Base-by-base conservation (phyloP, 345 rosid genomes). In the Isatis tinctoria region DNA sequence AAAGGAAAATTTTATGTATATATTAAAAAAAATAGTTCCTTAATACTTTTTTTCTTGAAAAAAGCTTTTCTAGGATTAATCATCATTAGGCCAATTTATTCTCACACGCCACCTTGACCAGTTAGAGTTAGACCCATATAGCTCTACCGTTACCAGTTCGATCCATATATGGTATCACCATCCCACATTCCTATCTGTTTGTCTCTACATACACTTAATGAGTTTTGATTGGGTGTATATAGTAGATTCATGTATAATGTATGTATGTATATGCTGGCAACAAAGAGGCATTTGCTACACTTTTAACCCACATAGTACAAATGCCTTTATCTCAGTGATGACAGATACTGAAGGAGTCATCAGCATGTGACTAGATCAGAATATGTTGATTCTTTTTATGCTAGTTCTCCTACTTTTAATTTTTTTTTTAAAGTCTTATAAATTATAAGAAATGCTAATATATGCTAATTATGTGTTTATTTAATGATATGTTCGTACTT, bases 321-420 rank as follows among this genome's bases (percentile, higher is more conserved):
- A 47, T 24, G 28, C 47, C 57, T 77, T 77, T 70, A 70, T 57
- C 30, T 70, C 52, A 70, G 72, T 39, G 67, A 64, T 65, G 76
- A 65, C 68, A 71, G 80, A 53, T 64, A 61, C 48, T 44, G 80
- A 64, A 70, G 54, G 73, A 65, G 72, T 77, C 80, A 77, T 65
- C 10, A 65, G 76, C 80, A 77, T 77, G 80, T 77, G 80, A 24
- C 33, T 30, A 71, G 69, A 77, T 77, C 80, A 65, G 80, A 65
- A 33, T 58, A 39, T 22, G 14, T 59, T 77, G 48, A 65, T 77
- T 77, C 69, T 77, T 77, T 77, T 43, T 35, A 77, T 77, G 64
- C 16, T n/a, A n/a, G n/a, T 71, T 30, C 54, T 59, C 40, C 26
- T 59, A 24, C 39, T 65, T 53, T 13, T 74, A 37, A 35, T 33